These are phyloP conservation scores for Polyplosphaeria fusca DNA, from an alignment of 495 filamentous ascomycete species.

Conservation along the genomic window DNA sequence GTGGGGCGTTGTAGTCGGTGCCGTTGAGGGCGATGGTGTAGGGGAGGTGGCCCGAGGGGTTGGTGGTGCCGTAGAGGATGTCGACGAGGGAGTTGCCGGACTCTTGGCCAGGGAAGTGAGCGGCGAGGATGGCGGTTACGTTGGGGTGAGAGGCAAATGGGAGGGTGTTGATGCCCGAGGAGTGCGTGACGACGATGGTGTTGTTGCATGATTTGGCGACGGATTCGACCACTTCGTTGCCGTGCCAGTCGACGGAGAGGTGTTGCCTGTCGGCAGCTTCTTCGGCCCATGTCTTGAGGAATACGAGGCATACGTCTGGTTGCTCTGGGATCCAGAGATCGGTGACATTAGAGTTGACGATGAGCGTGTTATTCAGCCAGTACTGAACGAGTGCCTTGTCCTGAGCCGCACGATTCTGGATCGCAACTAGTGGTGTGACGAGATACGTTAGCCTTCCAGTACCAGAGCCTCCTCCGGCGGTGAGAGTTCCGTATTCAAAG, in stretches of 20 bases:
- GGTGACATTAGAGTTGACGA: slow-evolving; percentile 26
- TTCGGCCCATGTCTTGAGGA: slow-evolving; percentile 54
- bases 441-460: slow-evolving; percentile 15
- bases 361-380: slow-evolving; percentile 44
- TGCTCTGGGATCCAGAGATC: slow-evolving; percentile 35
- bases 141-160: slow-evolving; percentile 37
- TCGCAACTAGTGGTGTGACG: slow-evolving; percentile 44
- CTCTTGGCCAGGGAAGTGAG: slow-evolving; percentile 38
- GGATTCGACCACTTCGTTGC: slow-evolving; percentile 32
- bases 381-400: slow-evolving; percentile 25
- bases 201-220: slow-evolving; percentile 35
- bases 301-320: slow-evolving; percentile 50
- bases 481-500: slow-evolving; percentile 55
- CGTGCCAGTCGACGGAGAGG: slow-evolving; percentile 48
- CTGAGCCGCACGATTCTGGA: slow-evolving; percentile 40
- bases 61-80: slow-evolving; percentile 29
- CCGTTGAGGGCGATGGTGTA: slow-evolving; percentile 32
- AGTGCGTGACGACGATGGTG: slow-evolving; percentile 38
- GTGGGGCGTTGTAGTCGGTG: slow-evolving; percentile 37
- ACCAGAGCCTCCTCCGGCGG: slow-evolving; percentile 35
- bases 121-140: slow-evolving; percentile 40
- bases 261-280: slow-evolving; percentile 51
- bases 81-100: slow-evolving; percentile 25
- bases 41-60: slow-evolving; percentile 29
- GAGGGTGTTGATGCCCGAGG: slow-evolving; percentile 31